These are phyloP conservation scores for Botrytis deweyae DNA, from an alignment of 2,329 filamentous ascomycete genomes.

Conservation along the genomic window DNA sequence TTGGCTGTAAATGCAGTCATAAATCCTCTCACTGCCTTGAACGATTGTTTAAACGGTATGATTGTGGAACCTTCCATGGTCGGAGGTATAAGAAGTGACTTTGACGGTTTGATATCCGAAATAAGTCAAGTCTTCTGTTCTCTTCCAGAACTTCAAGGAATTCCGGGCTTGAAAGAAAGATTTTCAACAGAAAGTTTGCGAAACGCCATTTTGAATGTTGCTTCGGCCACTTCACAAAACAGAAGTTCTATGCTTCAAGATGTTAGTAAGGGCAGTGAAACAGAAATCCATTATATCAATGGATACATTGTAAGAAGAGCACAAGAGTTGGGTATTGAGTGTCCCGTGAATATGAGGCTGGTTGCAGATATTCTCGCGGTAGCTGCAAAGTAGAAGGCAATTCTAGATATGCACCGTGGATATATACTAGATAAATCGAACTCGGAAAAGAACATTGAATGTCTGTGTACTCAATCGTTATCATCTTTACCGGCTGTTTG, in stretches of 20 bases:
- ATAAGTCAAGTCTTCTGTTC: constrained; percentile 68
- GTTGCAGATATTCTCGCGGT: constrained; percentile 31
- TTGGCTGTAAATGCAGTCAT: constrained; percentile 77
- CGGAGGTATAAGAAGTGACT: constrained; percentile 44
- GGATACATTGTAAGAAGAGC: constrained; percentile 49
- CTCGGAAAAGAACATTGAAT: background rate
- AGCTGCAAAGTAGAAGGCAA: background rate
- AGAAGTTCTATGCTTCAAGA: constrained; percentile 64
- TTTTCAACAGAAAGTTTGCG: constrained; percentile 9
- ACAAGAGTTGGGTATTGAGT: constrained; percentile 35
- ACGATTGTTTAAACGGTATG: constrained; percentile 75
- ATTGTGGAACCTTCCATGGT: constrained; percentile 48
- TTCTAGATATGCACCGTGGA: background rate
- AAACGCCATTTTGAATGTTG: constrained; percentile 49
- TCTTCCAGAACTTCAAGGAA: constrained; percentile 24
- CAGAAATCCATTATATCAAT: constrained; percentile 60
- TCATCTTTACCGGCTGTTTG: background rate
- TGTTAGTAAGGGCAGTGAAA: constrained; percentile 44
- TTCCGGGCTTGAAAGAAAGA: background rate
- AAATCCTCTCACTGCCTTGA: constrained; percentile 80
- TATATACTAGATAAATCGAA: background rate
- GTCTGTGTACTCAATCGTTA: background rate
- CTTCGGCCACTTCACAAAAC: constrained; percentile 52
- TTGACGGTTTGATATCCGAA: constrained; percentile 54
- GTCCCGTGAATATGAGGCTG: constrained; percentile 44